Evolutionary conservation across 1,139 yeast genomes (phyloP).

Genomic region (Meyerozyma smithsonii): DNA sequence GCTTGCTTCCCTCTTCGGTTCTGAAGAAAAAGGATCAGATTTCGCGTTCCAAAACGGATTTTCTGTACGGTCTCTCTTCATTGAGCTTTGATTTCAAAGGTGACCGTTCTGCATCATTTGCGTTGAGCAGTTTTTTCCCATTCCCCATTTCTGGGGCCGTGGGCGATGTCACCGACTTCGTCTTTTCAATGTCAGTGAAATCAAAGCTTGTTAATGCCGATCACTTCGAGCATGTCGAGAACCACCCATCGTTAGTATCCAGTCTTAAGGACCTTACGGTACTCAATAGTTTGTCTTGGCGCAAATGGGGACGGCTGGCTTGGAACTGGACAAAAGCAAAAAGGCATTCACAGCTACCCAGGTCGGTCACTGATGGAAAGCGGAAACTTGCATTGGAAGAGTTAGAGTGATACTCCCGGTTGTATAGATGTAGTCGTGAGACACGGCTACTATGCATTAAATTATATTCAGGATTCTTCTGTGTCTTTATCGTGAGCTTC

Average conservation of each 20-base stretch:
- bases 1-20: constrained; percentile 18
- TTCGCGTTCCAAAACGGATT: neutral
- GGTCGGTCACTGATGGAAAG: constrained; percentile 34
- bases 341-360: constrained; percentile 8
- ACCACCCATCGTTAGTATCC: constrained; percentile 8
- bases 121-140: constrained; percentile 42
- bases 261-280: constrained; percentile 22
- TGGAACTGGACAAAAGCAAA: constrained; percentile 25
- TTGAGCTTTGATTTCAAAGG: constrained; percentile 21
- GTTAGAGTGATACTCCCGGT: constrained; percentile 21
- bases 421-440: neutral
- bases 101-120: constrained; percentile 39
- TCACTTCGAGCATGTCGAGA: constrained; percentile 16
- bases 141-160: constrained; percentile 32
- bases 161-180: constrained; percentile 14
- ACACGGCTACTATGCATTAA: neutral
- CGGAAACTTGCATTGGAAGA: constrained; percentile 40
- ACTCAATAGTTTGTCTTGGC: constrained; percentile 8
- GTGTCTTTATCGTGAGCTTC: constrained; percentile 6
- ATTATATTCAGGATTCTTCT: neutral
- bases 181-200: constrained; percentile 18
- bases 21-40: neutral
- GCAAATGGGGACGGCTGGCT: constrained; percentile 4
- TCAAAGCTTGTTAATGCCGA: constrained; percentile 23
- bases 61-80: neutral